Base-by-base conservation (phyloP, 2,329 filamentous ascomycete species). In the Trichoderma brevicompactum region DNA sequence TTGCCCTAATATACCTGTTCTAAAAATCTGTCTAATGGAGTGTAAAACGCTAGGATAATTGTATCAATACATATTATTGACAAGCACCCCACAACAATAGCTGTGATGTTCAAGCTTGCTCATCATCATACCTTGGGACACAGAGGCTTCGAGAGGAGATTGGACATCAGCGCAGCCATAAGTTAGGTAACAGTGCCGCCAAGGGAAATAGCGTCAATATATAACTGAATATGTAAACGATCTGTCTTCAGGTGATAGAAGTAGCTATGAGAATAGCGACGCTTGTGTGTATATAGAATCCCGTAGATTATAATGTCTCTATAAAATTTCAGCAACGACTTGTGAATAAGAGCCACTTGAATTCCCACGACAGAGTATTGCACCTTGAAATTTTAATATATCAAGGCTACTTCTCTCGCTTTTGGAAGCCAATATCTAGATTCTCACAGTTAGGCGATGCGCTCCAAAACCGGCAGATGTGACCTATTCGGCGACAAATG, bases 101-200 rank as follows among this genome's bases (percentile, higher is more conserved):
- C 12, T 28, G 3, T 41, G 55, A 6, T 23, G 41, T 23, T 2
- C 28, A 17, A 96, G 95, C 78, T 96, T 91, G 72, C 95, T 96
- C 61, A 94, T 88, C 91, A 96, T 95, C 92, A 96, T 95, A 13
- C 91, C 92, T 73, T 94, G 87, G 74, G 96, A 96, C 3, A 96
- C 92, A 71, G 94, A 96, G 48, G 82, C 85, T 74, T 66, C 64
- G 4, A 66, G 56, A 36, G 89, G 95, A 0, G 91, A 86, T 0
- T 92, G 92, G 3, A 95, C 90, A 75, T 96, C 96, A 0, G 92
- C 92, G 1, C 88, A 0, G 89, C 89, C 89, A 92, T 92, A 78
- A 92, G 92, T 46, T 87, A 89, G 87, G 92, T 91, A 77, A 92
- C 92, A 1, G 89, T 89, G 0, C 84, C 86, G 15, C 89, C 87